phyloP scores from a whole-genome alignment of 352 stramenopile species.

The Pythium rhizo-oryzae region DNA sequence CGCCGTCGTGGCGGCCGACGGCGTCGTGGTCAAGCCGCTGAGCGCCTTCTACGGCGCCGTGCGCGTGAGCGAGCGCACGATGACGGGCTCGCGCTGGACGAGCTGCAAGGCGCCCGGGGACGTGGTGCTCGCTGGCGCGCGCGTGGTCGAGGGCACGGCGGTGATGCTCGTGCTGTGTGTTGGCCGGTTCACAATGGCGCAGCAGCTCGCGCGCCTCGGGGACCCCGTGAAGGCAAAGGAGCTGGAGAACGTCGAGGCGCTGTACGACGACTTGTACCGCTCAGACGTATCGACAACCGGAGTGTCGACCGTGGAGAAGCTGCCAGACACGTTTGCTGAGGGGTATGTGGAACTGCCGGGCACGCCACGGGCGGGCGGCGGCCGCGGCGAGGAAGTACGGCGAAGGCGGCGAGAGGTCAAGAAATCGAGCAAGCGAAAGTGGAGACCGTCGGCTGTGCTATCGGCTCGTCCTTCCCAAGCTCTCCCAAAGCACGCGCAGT shows the following conservation, averaged over 20 bases:
- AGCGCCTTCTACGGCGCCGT: conserved; percentile 22
- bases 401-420: no score
- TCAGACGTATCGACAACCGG: no score
- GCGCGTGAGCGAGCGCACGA: conserved; percentile 29
- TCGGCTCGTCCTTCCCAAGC: no score
- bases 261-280: neutral
- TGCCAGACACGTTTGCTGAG: no score
- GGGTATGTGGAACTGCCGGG: neutral
- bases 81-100: conserved; percentile 36
- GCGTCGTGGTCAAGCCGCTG: conserved; percentile 24
- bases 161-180: conserved; percentile 87
- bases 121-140: conserved; percentile 87
- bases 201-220: neutral
- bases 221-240: neutral
- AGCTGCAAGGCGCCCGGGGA: conserved; percentile 31
- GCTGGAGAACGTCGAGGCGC: neutral
- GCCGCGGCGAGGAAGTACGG: no score
- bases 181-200: conserved; percentile 56
- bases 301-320: no score
- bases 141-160: conserved; percentile 69
- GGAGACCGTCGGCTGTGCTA: no score
- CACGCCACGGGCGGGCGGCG: no score
- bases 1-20: conserved; percentile 34
- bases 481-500: conserved; percentile 3
- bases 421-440: no score